Percentiles rank a stretch among this genome's conserved stretches.
These are phyloP conservation scores for Apiospora sp. DNA, from an alignment of 2,329 filamentous ascomycete species.

Conservation along the genomic window DNA sequence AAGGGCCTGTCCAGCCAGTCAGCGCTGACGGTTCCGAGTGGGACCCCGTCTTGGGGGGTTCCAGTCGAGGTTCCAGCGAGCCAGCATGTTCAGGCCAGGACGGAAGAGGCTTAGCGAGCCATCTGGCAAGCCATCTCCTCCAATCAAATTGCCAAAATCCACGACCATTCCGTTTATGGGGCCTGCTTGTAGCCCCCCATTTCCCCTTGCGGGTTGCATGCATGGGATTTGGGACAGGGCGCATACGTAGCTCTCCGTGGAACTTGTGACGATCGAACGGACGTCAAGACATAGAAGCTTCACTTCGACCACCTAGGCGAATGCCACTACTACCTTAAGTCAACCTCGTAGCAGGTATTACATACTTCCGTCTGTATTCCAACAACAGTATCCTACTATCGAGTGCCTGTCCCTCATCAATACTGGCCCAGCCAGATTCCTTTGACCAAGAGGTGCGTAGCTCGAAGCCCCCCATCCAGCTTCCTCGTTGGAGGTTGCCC, in stretches of 20 bases:
- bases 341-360: background rate
- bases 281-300: constrained; percentile 19
- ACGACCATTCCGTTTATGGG: constrained; percentile 24
- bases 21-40: constrained; percentile 8
- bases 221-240: constrained; percentile 11
- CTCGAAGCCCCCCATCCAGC: background rate
- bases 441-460: constrained; percentile 3
- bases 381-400: background rate
- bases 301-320: constrained; percentile 8
- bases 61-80: constrained; percentile 9
- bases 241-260: constrained; percentile 21
- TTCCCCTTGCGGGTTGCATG: constrained; percentile 28
- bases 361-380: background rate
- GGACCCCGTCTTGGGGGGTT: background rate
- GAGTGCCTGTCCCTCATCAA: background rate
- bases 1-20: background rate
- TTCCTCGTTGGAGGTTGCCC: background rate
- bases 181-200: constrained; percentile 11
- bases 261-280: constrained; percentile 18
- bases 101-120: constrained; percentile 8
- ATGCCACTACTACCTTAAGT: background rate
- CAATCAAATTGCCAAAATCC: constrained; percentile 10
- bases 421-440: background rate
- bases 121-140: constrained; percentile 1
- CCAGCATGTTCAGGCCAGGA: background rate